phyloP scores from a whole-genome alignment of 192 early-diverging fungal genomes.

The Cladochytrium replicatum region DNA sequence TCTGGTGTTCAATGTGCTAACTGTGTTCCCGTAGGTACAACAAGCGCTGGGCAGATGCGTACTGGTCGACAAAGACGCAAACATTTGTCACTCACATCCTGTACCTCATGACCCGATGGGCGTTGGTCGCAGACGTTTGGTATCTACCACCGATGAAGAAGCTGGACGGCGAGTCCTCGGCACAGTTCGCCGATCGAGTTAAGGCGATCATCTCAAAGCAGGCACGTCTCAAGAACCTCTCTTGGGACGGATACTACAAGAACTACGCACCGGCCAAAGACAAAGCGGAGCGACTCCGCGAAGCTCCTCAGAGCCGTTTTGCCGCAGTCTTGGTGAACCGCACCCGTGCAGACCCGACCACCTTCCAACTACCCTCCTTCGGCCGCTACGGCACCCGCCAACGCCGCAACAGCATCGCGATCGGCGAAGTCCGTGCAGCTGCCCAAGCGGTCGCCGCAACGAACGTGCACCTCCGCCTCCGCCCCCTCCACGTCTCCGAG shows the following conservation, averaged over 20 bases:
- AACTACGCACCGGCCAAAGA: slow-evolving; percentile 11
- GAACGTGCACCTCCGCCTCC: slow-evolving; percentile 1
- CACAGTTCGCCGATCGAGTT: slow-evolving; percentile 44
- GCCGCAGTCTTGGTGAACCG: slow-evolving; percentile 28
- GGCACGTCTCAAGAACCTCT: slow-evolving; percentile 39
- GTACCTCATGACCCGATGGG: slow-evolving; percentile 53
- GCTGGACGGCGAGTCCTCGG: slow-evolving; percentile 23
- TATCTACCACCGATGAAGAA: slow-evolving; percentile 32
- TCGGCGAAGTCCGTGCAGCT: slow-evolving; percentile 6
- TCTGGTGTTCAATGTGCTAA: neutral
- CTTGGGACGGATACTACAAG: slow-evolving; percentile 51
- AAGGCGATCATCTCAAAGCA: slow-evolving; percentile 43
- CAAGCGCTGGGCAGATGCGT: slow-evolving; percentile 43
- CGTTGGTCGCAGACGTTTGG: slow-evolving; percentile 42
- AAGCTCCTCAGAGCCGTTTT: slow-evolving; percentile 29
- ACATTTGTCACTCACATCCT: slow-evolving; percentile 38
- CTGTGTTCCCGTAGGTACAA: slow-evolving; percentile 21
- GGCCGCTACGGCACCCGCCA: slow-evolving; percentile 14
- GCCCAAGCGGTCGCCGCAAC: slow-evolving; percentile 3
- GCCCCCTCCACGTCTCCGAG: no score
- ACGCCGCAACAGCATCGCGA: slow-evolving; percentile 18
- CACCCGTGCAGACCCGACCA: slow-evolving; percentile 11
- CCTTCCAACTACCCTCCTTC: neutral
- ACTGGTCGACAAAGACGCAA: slow-evolving; percentile 45
- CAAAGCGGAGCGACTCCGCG: slow-evolving; percentile 8